Evolutionary conservation across 106 monocot species (phyloP).

Genomic region (Cymbidium sinense): DNA sequence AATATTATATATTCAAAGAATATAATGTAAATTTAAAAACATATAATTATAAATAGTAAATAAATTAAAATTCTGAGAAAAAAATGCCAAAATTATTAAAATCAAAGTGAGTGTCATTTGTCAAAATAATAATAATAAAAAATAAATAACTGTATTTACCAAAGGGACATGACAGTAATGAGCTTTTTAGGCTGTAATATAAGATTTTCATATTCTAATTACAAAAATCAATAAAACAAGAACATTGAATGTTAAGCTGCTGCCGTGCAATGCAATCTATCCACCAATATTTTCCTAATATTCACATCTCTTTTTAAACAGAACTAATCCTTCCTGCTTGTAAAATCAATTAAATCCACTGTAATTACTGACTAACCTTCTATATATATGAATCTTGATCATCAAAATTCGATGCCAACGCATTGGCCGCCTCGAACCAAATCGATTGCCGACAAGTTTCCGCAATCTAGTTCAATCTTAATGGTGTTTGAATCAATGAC

Average conservation of each 20-base stretch:
- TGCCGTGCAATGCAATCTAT: not conserved
- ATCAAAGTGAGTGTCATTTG: no score
- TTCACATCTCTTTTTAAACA: not conserved
- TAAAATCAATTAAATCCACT: not conserved
- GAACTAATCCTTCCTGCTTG: not conserved
- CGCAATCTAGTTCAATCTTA: conserved; percentile 34
- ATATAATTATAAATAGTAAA: no score
- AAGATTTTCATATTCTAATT: not conserved
- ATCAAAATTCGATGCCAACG: conserved; percentile 61
- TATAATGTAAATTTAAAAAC: no score
- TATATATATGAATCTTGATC: not conserved
- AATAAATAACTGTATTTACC: not conserved
- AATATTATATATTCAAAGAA: no score
- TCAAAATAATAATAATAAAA: no score
- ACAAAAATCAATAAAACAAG: not conserved
- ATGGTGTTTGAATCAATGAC: conserved; percentile 27
- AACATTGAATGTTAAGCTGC: not conserved
- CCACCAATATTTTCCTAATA: not conserved
- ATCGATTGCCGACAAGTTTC: not conserved
- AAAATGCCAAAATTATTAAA: no score
- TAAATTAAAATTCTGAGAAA: no score
- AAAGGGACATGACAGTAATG: not conserved
- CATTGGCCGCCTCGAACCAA: conserved; percentile 2
- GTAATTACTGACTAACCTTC: not conserved
- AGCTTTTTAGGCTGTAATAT: not conserved